These are phyloP conservation scores for Vigna hirtella DNA, from an alignment of 306 rosid genomes.

Conservation along the genomic window DNA sequence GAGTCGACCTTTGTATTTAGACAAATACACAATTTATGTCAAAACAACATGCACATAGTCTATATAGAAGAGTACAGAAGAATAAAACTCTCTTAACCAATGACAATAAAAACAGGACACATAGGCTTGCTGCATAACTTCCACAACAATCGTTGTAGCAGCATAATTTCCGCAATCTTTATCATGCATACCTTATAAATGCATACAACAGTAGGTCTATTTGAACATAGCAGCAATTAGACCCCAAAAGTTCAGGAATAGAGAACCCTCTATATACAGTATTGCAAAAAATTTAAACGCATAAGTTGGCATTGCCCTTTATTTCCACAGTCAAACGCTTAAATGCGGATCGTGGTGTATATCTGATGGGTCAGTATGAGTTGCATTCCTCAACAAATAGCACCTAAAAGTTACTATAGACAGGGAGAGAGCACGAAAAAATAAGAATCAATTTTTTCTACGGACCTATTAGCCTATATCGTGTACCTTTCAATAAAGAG, in stretches of 20 bases:
- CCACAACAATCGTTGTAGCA: too few species aligned
- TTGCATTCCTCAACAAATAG: not conserved
- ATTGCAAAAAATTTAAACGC: not conserved
- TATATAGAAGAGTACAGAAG: too few species aligned
- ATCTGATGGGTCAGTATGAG: not conserved
- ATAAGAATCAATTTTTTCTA: not conserved
- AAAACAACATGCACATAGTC: too few species aligned
- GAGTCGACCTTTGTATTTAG: too few species aligned
- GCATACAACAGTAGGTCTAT: too few species aligned
- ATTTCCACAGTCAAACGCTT: not conserved
- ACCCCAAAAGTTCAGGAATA: not conserved
- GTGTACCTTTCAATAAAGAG: not conserved
- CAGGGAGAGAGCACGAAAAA: not conserved
- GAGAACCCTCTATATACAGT: not conserved
- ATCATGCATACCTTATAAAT: too few species aligned
- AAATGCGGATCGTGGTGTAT: not conserved
- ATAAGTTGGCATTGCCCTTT: not conserved
- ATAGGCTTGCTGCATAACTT: too few species aligned
- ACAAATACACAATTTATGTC: too few species aligned
- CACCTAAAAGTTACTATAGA: not conserved
- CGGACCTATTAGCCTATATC: not conserved
- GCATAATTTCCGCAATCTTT: too few species aligned
- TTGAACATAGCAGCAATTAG: not conserved
- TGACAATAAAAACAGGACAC: too few species aligned
- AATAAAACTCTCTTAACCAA: too few species aligned